A percentile compares a stretch with the other conserved stretches of the same genome.
Conservation (phyloP, 2,329 filamentous ascomycete genomes). For the Oidium heveae region DNA sequence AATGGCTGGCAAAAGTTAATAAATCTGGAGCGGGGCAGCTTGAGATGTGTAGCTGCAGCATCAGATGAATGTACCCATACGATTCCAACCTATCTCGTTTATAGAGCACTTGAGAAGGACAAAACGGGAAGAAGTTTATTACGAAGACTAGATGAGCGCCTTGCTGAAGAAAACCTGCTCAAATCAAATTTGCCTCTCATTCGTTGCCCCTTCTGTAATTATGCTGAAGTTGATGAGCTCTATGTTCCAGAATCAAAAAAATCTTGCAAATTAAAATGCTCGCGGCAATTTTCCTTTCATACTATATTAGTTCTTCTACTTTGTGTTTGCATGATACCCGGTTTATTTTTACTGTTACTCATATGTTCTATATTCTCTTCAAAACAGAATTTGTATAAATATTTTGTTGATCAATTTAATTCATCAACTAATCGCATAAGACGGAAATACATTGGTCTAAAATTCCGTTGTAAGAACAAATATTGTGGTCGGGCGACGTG, state of each 20-base stretch:
- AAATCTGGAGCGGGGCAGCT: conserved; percentile 42
- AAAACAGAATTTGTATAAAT: conserved; percentile 19
- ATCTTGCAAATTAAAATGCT: conserved; percentile 28
- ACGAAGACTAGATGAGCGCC: conserved; percentile 50
- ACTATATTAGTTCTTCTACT: conserved; percentile 21
- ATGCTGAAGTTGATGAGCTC: conserved; percentile 66
- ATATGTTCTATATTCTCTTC: conserved; percentile 23
- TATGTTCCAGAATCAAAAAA: conserved; percentile 33
- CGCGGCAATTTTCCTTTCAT: conserved; percentile 16
- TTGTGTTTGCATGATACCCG: conserved; percentile 26
- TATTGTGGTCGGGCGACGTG: conserved; percentile 49
- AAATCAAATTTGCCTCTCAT: conserved; percentile 52
- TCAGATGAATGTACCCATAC: conserved; percentile 46
- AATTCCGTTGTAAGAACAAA: conserved; percentile 52
- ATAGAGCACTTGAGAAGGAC: conserved; percentile 44
- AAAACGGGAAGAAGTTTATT: conserved; percentile 47
- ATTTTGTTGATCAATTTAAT: conserved; percentile 23
- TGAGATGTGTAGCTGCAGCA: conserved; percentile 62
- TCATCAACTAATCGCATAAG: conserved; percentile 40
- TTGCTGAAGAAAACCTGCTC: conserved; percentile 51
- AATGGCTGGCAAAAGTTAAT: conserved; percentile 76
- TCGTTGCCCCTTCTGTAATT: conserved; percentile 73
- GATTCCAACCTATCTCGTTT: conserved; percentile 43
- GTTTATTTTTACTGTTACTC: conserved; percentile 21
- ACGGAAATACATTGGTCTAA: conserved; percentile 44